Conservation (phyloP, 2,329 filamentous ascomycete genomes). For the Acrocalymma vagum region DNA sequence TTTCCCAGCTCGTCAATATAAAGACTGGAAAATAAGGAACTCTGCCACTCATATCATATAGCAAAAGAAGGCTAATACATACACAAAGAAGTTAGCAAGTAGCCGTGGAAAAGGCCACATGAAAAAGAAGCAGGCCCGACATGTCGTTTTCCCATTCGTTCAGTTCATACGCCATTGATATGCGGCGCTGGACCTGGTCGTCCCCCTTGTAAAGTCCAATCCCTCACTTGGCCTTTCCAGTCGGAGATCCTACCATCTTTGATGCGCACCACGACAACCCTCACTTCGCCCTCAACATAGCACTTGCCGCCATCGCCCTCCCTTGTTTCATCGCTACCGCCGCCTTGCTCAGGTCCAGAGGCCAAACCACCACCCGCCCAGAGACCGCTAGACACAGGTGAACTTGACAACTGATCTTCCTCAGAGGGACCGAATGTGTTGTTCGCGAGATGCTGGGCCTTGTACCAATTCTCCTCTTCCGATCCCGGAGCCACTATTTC, state of each 20-base stretch:
- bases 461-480: constrained; percentile 86
- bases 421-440: constrained; percentile 75
- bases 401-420: constrained; percentile 37
- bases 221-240: constrained; percentile 92
- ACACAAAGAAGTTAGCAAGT: no score
- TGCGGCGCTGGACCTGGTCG: no score
- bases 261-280: constrained; percentile 87
- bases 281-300: constrained; percentile 82
- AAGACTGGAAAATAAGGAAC: no score
- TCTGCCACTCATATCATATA: no score
- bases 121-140: no score
- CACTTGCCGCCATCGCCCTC: constrained; percentile 62
- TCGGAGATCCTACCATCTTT: constrained; percentile 88
- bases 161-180: neutral
- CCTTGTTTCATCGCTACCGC: constrained; percentile 26
- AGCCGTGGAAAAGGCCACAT: no score
- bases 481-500: constrained; percentile 75
- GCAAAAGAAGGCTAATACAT: no score
- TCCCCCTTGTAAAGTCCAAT: constrained; percentile 74
- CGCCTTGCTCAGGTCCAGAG: constrained; percentile 51
- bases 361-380: constrained; percentile 58
- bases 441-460: constrained; percentile 84
- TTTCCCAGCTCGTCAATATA: no score
- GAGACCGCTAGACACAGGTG: constrained; percentile 44
- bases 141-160: no score